Base-by-base conservation (phyloP, 1,284 basidiomycete genomes). In the Melampsora abietis-canadensis region DNA sequence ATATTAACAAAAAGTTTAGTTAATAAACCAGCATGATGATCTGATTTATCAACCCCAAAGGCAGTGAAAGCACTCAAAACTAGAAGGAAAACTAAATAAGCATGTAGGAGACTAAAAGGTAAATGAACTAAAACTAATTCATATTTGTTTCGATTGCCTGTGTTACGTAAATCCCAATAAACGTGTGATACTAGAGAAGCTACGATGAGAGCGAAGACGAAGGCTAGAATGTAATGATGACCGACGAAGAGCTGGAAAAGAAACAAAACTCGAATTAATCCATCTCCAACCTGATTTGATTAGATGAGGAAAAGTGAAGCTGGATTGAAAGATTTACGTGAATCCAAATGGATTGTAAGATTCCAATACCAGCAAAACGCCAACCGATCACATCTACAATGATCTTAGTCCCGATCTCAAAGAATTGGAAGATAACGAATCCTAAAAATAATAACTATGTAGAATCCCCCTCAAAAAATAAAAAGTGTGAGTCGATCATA, bases 61-160 rank as follows among this genome's bases (percentile, higher is more conserved):
- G 82, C 82, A n/a, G 82, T 79, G 76, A 84, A 83, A 2, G 77
- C 82, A 21, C 80, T 79, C 47, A 83, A 79, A 66, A 83, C 78
- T 74, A 83, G 78, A 24, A 82, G 78, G n/a, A 83, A 74, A 63
- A 66, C 59, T 7, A 68, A 70, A 76, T 77, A 79, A 3, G 77
- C 77, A 68, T 79, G 77, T 74, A 77, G 76, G 37, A 82, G 78
- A 59, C 78, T 80, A 78, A 84, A 82, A 30, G 83, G 83, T 10
- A 82, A 78, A 75, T 82, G 82, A 31, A 84, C 81, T 37, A 84
- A 81, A 65, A 81, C 46, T 3, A 79, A 46, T 65, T 79, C 78
- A 40, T 77, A 77, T 68, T 79, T 76, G 19, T 75, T 63, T 24
- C 66, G 47, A 21, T 70, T 68, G 65, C 76, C 79, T 73, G 80